Evolutionary conservation across 177 flowering plant species (phyloP).

Genomic region (Viscum album): DNA sequence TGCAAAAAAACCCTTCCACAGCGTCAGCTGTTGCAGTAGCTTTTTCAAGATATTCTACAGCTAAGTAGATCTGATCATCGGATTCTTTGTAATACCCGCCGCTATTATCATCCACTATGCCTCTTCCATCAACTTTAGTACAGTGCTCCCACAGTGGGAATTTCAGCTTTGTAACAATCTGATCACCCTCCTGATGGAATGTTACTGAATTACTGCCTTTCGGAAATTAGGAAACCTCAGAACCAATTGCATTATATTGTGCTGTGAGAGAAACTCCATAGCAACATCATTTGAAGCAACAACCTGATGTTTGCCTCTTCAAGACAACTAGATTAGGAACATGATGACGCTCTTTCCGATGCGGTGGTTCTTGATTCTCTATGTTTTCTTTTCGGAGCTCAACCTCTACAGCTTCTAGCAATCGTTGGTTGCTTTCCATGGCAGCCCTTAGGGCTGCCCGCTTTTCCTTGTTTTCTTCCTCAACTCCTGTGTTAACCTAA

Average conservation of each 20-base stretch:
- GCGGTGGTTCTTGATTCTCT: too few relatives aligned
- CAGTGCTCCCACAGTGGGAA: slow-evolving; percentile 90
- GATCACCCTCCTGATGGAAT: slow-evolving; percentile 90
- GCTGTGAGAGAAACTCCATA: slow-evolving; percentile 79
- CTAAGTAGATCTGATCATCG: slow-evolving; percentile 85
- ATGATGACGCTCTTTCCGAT: too few relatives aligned
- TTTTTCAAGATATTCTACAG: slow-evolving; percentile 93
- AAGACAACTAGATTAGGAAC: too few relatives aligned
- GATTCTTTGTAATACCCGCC: slow-evolving; percentile 87
- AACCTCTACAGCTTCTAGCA: too few relatives aligned
- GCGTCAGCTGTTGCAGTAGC: slow-evolving; percentile 56
- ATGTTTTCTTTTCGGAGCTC: too few relatives aligned
- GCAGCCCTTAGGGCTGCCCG: too few relatives aligned
- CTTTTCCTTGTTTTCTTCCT: too few relatives aligned
- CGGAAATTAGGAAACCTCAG: slow-evolving; percentile 43
- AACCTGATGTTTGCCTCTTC: too few relatives aligned
- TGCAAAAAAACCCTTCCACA: slow-evolving; percentile 69
- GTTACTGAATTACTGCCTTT: slow-evolving; percentile 56
- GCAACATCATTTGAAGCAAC: too few relatives aligned
- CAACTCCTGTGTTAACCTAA: too few relatives aligned
- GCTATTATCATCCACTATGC: slow-evolving; percentile 92
- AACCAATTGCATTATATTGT: slow-evolving; percentile 66
- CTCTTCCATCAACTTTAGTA: slow-evolving; percentile 94
- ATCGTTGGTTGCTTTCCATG: too few relatives aligned
- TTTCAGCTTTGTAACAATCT: slow-evolving; percentile 74